These are phyloP conservation scores for Monosporascus sp. DNA, from an alignment of 2,329 filamentous ascomycete genomes.

Conservation along the genomic window DNA sequence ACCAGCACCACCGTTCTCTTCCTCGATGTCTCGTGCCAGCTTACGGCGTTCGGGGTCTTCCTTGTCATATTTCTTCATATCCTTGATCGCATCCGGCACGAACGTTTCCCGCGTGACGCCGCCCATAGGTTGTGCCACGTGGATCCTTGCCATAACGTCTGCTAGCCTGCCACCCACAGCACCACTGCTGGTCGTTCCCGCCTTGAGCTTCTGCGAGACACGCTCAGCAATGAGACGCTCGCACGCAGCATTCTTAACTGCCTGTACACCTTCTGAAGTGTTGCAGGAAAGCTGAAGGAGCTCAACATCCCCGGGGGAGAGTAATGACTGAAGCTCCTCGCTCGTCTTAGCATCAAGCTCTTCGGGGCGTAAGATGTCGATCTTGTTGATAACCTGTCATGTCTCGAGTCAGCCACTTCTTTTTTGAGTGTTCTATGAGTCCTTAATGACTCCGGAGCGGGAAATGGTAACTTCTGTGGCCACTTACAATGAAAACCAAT, in stretches of 20 bases:
- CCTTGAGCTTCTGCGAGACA: slow-evolving; percentile 94
- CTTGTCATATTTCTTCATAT: slow-evolving; percentile 84
- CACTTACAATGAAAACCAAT: slow-evolving; percentile 72
- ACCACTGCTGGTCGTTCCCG: slow-evolving; percentile 72
- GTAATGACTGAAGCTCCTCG: slow-evolving; percentile 69
- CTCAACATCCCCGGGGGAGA: slow-evolving; percentile 87
- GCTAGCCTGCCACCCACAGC: slow-evolving; percentile 75
- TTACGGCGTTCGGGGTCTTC: slow-evolving; percentile 76
- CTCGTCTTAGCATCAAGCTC: slow-evolving; percentile 78
- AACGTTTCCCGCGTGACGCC: slow-evolving; percentile 74
- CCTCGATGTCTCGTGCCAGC: slow-evolving; percentile 82
- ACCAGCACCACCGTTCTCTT: slow-evolving; percentile 88
- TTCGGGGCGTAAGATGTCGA: slow-evolving; percentile 82
- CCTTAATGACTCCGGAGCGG: no score
- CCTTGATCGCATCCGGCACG: slow-evolving; percentile 80
- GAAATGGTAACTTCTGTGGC: not conserved
- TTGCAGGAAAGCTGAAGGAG: slow-evolving; percentile 91
- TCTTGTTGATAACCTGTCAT: slow-evolving; percentile 77
- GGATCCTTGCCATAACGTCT: slow-evolving; percentile 88
- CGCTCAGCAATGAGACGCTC: slow-evolving; percentile 88
- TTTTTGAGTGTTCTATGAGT: no score
- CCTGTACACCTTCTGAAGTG: slow-evolving; percentile 88
- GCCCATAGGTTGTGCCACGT: slow-evolving; percentile 90
- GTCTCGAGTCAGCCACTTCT: not conserved
- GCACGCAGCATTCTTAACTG: slow-evolving; percentile 91